Conservation (phyloP, 257 asterid genomes). For the Galeopsis tetrahit region DNA sequence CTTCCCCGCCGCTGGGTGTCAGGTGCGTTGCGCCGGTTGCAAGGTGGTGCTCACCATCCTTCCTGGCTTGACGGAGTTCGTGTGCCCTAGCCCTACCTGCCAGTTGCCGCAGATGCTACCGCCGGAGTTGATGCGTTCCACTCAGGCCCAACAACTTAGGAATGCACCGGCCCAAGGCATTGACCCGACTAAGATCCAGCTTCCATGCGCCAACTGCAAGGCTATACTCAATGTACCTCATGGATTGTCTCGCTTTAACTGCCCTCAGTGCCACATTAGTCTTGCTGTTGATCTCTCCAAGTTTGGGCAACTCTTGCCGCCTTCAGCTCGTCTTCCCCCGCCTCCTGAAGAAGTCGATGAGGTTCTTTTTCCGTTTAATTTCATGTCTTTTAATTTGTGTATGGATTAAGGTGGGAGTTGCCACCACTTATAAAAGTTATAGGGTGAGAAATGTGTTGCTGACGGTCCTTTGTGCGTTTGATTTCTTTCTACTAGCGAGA, state of each 20-base stretch:
- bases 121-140: conserved; percentile 71
- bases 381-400: background rate
- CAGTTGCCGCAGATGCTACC: conserved; percentile 97
- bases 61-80: conserved; percentile 75
- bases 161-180: conserved; percentile 76
- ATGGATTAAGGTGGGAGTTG: background rate
- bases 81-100: conserved; percentile 98
- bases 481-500: background rate
- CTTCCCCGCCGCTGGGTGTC: conserved; percentile 54
- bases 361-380: conserved; percentile 47
- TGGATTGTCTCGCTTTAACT: conserved; percentile 78
- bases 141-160: conserved; percentile 47
- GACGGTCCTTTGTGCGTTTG: background rate
- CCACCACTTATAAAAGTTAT: conserved; percentile 1
- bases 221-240: conserved; percentile 92
- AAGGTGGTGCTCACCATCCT: conserved; percentile 79
- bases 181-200: conserved; percentile 97
- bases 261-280: conserved; percentile 85
- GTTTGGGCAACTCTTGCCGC: conserved; percentile 57
- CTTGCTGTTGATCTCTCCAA: conserved; percentile 81
- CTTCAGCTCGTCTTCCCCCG: conserved; percentile 47
- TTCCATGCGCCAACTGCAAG: conserved; percentile 90
- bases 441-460: conserved; percentile 24
- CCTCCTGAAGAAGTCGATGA: conserved; percentile 91
- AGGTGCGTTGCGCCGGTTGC: conserved; percentile 98